Evolutionary conservation across 2,329 filamentous ascomycete species (phyloP).

Genomic region (Aspergillus tanneri): DNA sequence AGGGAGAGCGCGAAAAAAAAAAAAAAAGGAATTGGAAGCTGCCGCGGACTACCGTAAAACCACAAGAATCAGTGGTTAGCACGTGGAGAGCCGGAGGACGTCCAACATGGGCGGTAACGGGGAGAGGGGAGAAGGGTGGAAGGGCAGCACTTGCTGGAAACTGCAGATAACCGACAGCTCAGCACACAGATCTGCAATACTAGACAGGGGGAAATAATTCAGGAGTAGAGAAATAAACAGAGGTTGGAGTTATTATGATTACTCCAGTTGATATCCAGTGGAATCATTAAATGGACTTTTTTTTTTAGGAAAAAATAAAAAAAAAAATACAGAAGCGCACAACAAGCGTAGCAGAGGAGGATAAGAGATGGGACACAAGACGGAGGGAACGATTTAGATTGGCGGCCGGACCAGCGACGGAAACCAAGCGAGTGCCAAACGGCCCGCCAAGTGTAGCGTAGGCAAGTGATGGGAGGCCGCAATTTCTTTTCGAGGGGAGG

Average conservation of each 20-base stretch:
- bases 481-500: conserved; percentile 2
- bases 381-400: conserved; percentile 10
- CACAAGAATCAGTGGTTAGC: conserved; percentile 19
- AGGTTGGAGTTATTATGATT: no score
- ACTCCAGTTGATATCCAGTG: no score
- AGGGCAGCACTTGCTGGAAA: conserved; percentile 9
- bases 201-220: neutral
- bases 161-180: conserved; percentile 25
- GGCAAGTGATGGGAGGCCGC: conserved; percentile 1
- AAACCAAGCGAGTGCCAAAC: conserved; percentile 14
- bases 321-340: neutral
- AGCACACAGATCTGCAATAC: conserved; percentile 22
- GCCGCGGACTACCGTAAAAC: conserved; percentile 20
- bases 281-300: no score
- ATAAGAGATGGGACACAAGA: conserved; percentile 1
- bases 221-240: neutral
- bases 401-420: conserved; percentile 20
- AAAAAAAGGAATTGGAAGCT: conserved; percentile 13
- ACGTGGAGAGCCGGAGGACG: conserved; percentile 23
- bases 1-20: conserved; percentile 20
- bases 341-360: neutral
- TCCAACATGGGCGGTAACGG: conserved; percentile 13
- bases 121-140: neutral
- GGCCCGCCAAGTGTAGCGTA: conserved; percentile 7
- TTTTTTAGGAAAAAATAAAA: conserved; percentile 2